Conservation (phyloP, 768 basidiomycete genomes). For the Pulveroboletus sp. region DNA sequence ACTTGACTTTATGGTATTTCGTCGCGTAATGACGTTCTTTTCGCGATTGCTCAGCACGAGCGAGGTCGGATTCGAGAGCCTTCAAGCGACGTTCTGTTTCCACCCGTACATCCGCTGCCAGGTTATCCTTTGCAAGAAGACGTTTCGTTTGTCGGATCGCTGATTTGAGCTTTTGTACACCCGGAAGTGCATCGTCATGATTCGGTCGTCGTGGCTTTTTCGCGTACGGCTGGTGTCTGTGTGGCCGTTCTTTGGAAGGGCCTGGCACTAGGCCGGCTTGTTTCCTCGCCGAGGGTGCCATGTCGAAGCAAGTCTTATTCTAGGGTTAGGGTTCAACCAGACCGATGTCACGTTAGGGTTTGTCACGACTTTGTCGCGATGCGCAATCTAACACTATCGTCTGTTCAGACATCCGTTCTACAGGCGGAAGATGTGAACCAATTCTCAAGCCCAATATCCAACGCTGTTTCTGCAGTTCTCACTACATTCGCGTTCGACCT, state of each 20-base stretch:
- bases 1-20: slow-evolving; percentile 89
- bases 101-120: slow-evolving; percentile 83
- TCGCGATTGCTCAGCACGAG: slow-evolving; percentile 54
- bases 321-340: slow-evolving; percentile 17
- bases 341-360: background rate
- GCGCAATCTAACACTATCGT: slow-evolving; percentile 55
- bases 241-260: slow-evolving; percentile 13
- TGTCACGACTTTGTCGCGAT: slow-evolving; percentile 27
- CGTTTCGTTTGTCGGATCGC: slow-evolving; percentile 79
- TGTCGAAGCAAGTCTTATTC: slow-evolving; percentile 3
- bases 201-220: slow-evolving; percentile 4
- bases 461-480: slow-evolving; percentile 33
- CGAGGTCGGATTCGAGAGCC: slow-evolving; percentile 72
- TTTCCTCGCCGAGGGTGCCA: slow-evolving; percentile 20
- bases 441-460: slow-evolving; percentile 14
- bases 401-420: slow-evolving; percentile 22
- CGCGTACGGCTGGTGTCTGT: slow-evolving; percentile 15
- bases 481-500: slow-evolving; percentile 55
- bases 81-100: slow-evolving; percentile 78
- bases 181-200: slow-evolving; percentile 40
- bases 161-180: slow-evolving; percentile 86
- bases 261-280: background rate
- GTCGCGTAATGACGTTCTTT: slow-evolving; percentile 73
- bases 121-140: slow-evolving; percentile 78
- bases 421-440: slow-evolving; percentile 12